Evolutionary conservation across 2,329 filamentous ascomycete species (phyloP).

Genomic region (Paraphoma chrysanthemicola): DNA sequence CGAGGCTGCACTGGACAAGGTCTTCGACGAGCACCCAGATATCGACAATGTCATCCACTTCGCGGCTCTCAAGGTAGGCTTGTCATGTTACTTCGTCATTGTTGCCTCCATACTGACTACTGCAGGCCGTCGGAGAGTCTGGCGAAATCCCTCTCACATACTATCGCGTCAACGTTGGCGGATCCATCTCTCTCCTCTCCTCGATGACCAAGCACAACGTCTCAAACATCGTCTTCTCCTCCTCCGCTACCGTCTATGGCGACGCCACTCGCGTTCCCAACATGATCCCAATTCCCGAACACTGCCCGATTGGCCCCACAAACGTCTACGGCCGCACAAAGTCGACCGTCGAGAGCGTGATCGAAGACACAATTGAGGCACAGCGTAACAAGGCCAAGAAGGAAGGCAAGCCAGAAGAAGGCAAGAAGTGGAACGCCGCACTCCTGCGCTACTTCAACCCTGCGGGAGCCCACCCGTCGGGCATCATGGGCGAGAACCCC

Average conservation of each 20-base stretch:
- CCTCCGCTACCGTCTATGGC: slow-evolving; percentile 96
- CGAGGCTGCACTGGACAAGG: slow-evolving; percentile 79
- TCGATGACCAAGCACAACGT: slow-evolving; percentile 91
- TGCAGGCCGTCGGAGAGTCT: slow-evolving; percentile 94
- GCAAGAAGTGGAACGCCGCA: slow-evolving; percentile 87
- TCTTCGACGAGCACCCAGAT: slow-evolving; percentile 87
- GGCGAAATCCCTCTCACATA: slow-evolving; percentile 94
- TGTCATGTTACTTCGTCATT: too few relatives aligned
- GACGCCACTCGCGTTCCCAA: slow-evolving; percentile 94
- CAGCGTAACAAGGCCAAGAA: slow-evolving; percentile 85
- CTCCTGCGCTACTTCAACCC: slow-evolving; percentile 98
- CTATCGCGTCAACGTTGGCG: slow-evolving; percentile 95
- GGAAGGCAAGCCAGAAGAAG: slow-evolving; percentile 67
- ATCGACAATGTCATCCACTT: slow-evolving; percentile 99
- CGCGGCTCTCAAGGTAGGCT: slow-evolving; percentile 85
- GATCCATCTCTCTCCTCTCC: slow-evolving; percentile 84
- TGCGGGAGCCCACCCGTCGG: slow-evolving; percentile 89
- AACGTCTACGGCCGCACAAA: slow-evolving; percentile 99
- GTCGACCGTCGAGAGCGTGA: slow-evolving; percentile 87
- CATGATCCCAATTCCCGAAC: slow-evolving; percentile 99
- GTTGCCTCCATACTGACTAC: background rate
- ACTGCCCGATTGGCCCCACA: slow-evolving; percentile 93
- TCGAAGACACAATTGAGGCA: slow-evolving; percentile 87
- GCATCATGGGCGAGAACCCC: slow-evolving; percentile 98
- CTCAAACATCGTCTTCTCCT: slow-evolving; percentile 97